Evolutionary conservation across 495 filamentous ascomycete genomes (phyloP).

Genomic region (Podospora bellae-mahoneyi): DNA sequence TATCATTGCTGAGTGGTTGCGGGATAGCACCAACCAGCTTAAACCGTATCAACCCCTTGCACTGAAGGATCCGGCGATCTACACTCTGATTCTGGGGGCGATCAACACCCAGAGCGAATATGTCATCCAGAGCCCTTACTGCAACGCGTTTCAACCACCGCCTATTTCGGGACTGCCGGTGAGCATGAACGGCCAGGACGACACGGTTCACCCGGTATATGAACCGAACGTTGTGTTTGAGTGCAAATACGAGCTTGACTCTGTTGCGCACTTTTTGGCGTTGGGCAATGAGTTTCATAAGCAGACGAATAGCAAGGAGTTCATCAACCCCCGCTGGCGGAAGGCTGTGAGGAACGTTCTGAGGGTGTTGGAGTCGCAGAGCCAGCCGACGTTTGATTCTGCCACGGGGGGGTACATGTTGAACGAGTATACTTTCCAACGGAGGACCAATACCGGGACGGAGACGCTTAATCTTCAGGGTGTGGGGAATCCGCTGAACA

Average conservation of each 20-base stretch:
- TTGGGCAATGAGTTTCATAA: slow-evolving; percentile 83
- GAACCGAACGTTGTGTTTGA: slow-evolving; percentile 86
- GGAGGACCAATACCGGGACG: slow-evolving; percentile 74
- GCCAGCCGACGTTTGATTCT: slow-evolving; percentile 70
- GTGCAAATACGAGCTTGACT: slow-evolving; percentile 99
- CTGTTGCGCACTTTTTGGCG: slow-evolving; percentile 84
- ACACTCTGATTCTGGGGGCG: slow-evolving; percentile 81
- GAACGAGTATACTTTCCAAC: slow-evolving; percentile 85
- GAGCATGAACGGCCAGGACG: slow-evolving; percentile 70
- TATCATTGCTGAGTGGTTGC: slow-evolving; percentile 96
- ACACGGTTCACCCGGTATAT: slow-evolving; percentile 81
- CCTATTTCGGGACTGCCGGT: slow-evolving; percentile 69
- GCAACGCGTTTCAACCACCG: slow-evolving; percentile 97
- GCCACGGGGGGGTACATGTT: slow-evolving; percentile 57
- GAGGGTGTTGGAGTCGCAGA: slow-evolving; percentile 70
- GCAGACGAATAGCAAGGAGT: slow-evolving; percentile 71
- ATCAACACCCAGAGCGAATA: slow-evolving; percentile 96
- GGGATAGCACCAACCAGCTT: slow-evolving; percentile 95
- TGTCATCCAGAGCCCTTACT: slow-evolving; percentile 92
- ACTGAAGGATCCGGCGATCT: slow-evolving; percentile 68
- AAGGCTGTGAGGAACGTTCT: slow-evolving; percentile 72
- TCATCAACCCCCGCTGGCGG: slow-evolving; percentile 77
- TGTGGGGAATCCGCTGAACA: slow-evolving; percentile 84
- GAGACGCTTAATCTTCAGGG: slow-evolving; percentile 84
- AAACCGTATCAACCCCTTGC: slow-evolving; percentile 83